Evolutionary conservation across 805 yeast genomes (phyloP).

Genomic region (Starmerella lactis-condensi): DNA sequence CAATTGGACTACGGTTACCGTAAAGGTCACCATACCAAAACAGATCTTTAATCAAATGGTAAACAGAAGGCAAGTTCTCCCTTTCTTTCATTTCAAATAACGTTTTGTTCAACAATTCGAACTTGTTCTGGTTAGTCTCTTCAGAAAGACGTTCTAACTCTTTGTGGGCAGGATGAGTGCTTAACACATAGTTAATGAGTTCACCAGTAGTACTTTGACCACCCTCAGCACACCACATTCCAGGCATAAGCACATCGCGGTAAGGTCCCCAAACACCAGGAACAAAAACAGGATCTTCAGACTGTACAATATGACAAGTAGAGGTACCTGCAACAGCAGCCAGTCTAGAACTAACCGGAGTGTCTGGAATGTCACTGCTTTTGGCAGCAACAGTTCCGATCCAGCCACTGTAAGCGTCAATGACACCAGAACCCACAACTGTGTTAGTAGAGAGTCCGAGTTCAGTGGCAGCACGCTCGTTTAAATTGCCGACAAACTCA

Average conservation of each 20-base stretch:
- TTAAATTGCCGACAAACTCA: slow-evolving; percentile 62
- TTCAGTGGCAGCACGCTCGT: slow-evolving; percentile 50
- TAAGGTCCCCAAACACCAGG: slow-evolving; percentile 99
- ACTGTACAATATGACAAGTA: slow-evolving; percentile 84
- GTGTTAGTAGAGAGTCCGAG: slow-evolving; percentile 66
- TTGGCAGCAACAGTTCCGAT: slow-evolving; percentile 92
- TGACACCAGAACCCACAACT: slow-evolving; percentile 85
- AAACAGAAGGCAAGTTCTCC: slow-evolving; percentile 48
- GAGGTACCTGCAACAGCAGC: slow-evolving; percentile 99
- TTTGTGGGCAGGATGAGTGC: slow-evolving; percentile 73
- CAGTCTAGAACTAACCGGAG: slow-evolving; percentile 52
- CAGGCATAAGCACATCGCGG: slow-evolving; percentile 77
- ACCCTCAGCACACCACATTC: slow-evolving; percentile 92
- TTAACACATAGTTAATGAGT: slow-evolving; percentile 65
- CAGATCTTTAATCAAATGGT: slow-evolving; percentile 60
- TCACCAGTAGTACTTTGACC: slow-evolving; percentile 99
- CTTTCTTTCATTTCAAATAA: slow-evolving; percentile 48
- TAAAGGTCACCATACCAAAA: slow-evolving; percentile 93
- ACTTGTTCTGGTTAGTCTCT: slow-evolving; percentile 43
- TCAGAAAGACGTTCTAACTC: slow-evolving; percentile 53
- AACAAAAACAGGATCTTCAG: slow-evolving; percentile 70
- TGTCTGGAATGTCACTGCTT: slow-evolving; percentile 28
- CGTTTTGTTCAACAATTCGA: slow-evolving; percentile 62
- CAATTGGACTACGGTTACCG: slow-evolving; percentile 95
- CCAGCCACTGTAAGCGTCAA: slow-evolving; percentile 98